These are phyloP conservation scores for Pyracantha coccinea DNA, from an alignment of 331 rosid genomes.

Conservation along the genomic window DNA sequence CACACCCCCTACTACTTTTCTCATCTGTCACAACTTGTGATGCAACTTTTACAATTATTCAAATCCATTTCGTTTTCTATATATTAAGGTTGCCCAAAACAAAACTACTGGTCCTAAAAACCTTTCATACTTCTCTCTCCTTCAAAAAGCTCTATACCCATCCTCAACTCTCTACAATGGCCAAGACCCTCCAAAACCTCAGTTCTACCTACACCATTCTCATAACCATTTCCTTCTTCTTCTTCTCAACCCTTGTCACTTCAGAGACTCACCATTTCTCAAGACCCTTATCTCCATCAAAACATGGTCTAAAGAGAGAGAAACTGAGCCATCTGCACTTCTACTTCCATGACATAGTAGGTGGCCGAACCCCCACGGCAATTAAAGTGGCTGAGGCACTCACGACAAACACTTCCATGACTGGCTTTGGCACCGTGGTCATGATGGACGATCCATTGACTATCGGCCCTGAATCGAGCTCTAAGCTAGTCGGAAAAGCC, in stretches of 20 bases:
- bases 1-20: neutral
- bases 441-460: constrained; percentile 55
- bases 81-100: neutral
- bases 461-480: constrained; percentile 10
- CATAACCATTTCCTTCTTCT: neutral
- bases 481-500: constrained; percentile 39
- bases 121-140: neutral
- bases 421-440: constrained; percentile 35
- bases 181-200: neutral
- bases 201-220: constrained; percentile 2
- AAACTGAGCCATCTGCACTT: constrained; percentile 38
- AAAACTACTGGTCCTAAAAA: neutral
- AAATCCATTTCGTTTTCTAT: neutral
- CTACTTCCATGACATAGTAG: constrained; percentile 36
- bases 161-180: neutral
- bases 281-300: constrained; percentile 9
- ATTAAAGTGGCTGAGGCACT: constrained; percentile 28
- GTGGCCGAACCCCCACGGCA: constrained; percentile 40
- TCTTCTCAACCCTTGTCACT: neutral
- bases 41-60: neutral
- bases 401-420: constrained; percentile 6
- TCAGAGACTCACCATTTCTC: constrained; percentile 15
- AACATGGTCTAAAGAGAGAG: constrained; percentile 28
- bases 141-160: neutral
- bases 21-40: neutral